Conservation (phyloP, 1,139 yeast species). For the Geotrichum aggregatum region DNA sequence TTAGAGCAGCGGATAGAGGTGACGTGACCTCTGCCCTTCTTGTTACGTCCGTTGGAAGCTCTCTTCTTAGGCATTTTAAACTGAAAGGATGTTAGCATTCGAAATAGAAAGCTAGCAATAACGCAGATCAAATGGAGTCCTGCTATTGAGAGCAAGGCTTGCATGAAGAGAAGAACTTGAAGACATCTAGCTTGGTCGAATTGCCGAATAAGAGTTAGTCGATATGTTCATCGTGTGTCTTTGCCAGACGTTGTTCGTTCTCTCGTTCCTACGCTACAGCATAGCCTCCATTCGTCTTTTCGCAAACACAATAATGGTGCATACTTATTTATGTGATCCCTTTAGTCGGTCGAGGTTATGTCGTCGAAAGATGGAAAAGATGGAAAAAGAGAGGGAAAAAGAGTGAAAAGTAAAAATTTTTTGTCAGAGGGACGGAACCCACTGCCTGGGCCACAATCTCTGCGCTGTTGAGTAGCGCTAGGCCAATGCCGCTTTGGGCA, state of each 20-base stretch:
- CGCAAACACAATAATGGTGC: neutral
- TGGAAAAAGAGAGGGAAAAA: neutral
- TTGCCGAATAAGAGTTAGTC: neutral
- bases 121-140: neutral
- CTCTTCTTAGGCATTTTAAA: conserved; percentile 98
- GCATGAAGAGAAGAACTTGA: no score
- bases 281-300: no score
- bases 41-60: conserved; percentile 99
- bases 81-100: conserved; percentile 5
- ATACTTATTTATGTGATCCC: conserved; percentile 18
- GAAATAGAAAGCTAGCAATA: neutral
- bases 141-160: no score
- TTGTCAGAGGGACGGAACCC: neutral
- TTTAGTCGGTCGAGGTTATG: conserved; percentile 15
- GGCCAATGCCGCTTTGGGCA: no score
- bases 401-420: neutral
- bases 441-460: neutral
- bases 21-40: conserved; percentile 99
- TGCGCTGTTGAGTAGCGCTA: neutral
- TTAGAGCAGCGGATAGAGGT: conserved; percentile 99
- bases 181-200: no score
- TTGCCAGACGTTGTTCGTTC: no score
- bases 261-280: no score
- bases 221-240: neutral
- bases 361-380: conserved; percentile 1